Conservation (phyloP, 148 eudicot genomes). For the Rhododendron ovatum region DNA sequence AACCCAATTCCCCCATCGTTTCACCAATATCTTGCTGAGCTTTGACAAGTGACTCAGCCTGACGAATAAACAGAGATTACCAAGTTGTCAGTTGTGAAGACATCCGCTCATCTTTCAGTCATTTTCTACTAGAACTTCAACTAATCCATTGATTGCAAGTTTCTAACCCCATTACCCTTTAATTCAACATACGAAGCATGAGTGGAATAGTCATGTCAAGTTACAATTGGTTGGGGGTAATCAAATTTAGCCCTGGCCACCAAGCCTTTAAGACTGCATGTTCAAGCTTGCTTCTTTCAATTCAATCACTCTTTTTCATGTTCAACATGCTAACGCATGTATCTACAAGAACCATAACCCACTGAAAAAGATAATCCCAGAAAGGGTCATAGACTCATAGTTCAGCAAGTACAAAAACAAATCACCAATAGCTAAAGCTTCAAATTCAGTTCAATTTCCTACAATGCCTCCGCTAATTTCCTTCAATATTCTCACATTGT, state of each 20-base stretch:
- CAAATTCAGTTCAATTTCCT: not conserved
- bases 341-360: not conserved
- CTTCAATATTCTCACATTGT: not conserved
- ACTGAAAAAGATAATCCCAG: not conserved
- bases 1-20: conserved; percentile 59
- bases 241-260: not conserved
- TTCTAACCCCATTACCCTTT: not conserved
- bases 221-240: not conserved
- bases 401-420: not conserved
- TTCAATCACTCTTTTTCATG: not conserved
- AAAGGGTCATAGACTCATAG: not conserved
- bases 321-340: not conserved
- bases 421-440: conserved; percentile 4
- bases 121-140: not conserved
- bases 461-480: not conserved
- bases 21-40: conserved; percentile 69
- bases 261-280: not conserved
- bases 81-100: not conserved
- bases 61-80: conserved; percentile 14
- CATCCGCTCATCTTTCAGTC: not conserved
- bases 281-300: conserved; percentile 1
- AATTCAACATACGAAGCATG: not conserved
- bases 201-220: not conserved
- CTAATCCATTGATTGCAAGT: not conserved
- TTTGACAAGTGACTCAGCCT: conserved; percentile 69